Conservation (phyloP, 1,284 basidiomycete species). For the Leccinum fallax region DNA sequence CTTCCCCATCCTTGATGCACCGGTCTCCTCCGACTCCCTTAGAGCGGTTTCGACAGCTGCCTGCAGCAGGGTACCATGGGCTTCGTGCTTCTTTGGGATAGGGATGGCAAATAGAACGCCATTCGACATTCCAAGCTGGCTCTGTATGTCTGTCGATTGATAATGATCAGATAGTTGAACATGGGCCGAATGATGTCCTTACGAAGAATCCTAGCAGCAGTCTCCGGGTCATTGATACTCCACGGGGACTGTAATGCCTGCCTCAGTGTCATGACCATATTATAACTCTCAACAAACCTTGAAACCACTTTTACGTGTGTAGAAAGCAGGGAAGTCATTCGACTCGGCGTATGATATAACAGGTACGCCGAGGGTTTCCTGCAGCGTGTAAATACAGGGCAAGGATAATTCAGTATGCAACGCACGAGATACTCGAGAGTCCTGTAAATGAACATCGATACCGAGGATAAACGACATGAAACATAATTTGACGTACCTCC, state of each 20-base stretch:
- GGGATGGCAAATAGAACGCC: constrained; percentile 88
- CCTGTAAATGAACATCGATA: constrained; percentile 39
- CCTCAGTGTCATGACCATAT: constrained; percentile 7
- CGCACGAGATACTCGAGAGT: constrained; percentile 92
- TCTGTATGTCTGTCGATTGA: constrained; percentile 53
- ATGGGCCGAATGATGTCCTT: constrained; percentile 27
- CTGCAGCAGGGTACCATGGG: constrained; percentile 73
- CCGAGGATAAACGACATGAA: background rate
- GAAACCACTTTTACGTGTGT: constrained; percentile 82
- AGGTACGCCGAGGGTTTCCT: constrained; percentile 97
- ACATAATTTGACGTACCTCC: constrained; percentile 47
- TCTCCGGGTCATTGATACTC: constrained; percentile 59
- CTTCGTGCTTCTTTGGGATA: constrained; percentile 80
- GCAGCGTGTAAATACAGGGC: background rate
- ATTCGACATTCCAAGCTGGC: constrained; percentile 64
- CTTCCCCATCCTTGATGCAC: constrained; percentile 84
- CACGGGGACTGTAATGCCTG: constrained; percentile 60
- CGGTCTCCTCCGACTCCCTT: constrained; percentile 79
- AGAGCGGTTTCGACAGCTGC: constrained; percentile 85
- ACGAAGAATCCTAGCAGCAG: constrained; percentile 77
- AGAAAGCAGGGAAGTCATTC: constrained; percentile 94
- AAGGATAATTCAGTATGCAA: background rate
- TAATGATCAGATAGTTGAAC: constrained; percentile 10
- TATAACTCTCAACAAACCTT: constrained; percentile 43
- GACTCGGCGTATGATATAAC: constrained; percentile 80